These are phyloP conservation scores for Fusarium sp. DNA, from an alignment of 2,329 filamentous ascomycete species.

Conservation along the genomic window DNA sequence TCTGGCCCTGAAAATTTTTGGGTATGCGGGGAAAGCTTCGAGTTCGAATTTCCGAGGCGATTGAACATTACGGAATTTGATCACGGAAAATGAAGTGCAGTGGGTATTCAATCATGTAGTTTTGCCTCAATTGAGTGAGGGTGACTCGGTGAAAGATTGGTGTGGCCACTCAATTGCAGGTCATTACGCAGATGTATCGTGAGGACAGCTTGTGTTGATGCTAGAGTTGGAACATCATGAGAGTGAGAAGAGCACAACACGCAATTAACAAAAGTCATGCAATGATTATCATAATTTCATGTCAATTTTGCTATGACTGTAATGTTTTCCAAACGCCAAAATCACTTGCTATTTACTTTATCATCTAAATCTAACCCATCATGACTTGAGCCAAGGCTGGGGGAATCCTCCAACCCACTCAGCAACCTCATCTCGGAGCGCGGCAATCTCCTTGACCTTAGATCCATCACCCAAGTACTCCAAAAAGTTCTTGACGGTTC, in stretches of 20 bases:
- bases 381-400: constrained; percentile 51
- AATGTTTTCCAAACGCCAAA: constrained; percentile 35
- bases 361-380: constrained; percentile 24
- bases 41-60: constrained; percentile 28
- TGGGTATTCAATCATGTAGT: constrained; percentile 25
- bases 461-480: constrained; percentile 77
- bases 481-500: constrained; percentile 75
- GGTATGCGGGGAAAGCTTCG: constrained; percentile 36
- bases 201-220: too few species aligned
- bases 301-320: constrained; percentile 8
- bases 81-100: constrained; percentile 27
- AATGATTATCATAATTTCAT: constrained; percentile 4
- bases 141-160: background rate
- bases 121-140: constrained; percentile 13
- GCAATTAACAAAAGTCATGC: background rate
- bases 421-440: constrained; percentile 77
- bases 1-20: constrained; percentile 21
- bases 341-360: constrained; percentile 10
- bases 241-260: background rate
- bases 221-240: constrained; percentile 19
- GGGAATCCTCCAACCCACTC: constrained; percentile 74
- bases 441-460: constrained; percentile 75
- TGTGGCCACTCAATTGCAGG: background rate
- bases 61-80: constrained; percentile 27
- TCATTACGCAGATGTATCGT: background rate